phyloP scores from a whole-genome alignment of 2,329 filamentous ascomycete species.

The Penicillium sp. region DNA sequence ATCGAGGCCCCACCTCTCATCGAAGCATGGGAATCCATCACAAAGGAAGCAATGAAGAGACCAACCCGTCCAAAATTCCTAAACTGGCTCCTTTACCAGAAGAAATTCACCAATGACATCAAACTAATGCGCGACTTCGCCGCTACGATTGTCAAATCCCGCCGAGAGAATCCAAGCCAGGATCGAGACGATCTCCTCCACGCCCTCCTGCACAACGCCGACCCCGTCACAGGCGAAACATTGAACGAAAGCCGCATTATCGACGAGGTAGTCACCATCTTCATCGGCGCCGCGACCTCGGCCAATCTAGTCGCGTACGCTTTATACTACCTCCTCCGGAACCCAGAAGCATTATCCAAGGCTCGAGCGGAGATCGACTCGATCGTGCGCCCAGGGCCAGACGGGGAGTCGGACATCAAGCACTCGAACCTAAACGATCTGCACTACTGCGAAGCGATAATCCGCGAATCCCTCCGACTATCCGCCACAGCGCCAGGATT shows the following conservation, averaged over 20 bases:
- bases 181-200: conserved; percentile 59
- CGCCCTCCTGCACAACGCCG: conserved; percentile 60
- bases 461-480: conserved; percentile 69
- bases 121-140: conserved; percentile 58
- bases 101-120: conserved; percentile 60
- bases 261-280: conserved; percentile 69
- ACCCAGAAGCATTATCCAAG: conserved; percentile 62
- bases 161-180: conserved; percentile 58
- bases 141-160: conserved; percentile 57
- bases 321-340: conserved; percentile 66
- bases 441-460: conserved; percentile 67
- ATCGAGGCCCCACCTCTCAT: conserved; percentile 52
- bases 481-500: conserved; percentile 65
- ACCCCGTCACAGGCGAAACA: conserved; percentile 62
- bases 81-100: conserved; percentile 54
- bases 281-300: conserved; percentile 69
- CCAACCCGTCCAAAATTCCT: conserved; percentile 56
- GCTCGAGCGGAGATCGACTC: conserved; percentile 69
- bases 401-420: conserved; percentile 30
- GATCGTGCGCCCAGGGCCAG: conserved; percentile 12
- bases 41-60: conserved; percentile 60
- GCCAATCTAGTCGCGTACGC: conserved; percentile 68
- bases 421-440: conserved; percentile 65
- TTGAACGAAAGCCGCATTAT: conserved; percentile 64
- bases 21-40: conserved; percentile 59